A percentile compares a stretch with the other conserved stretches of the same genome.
Conservation (phyloP, 202 grass and related monocot species). For the Elaeis oleifera region DNA sequence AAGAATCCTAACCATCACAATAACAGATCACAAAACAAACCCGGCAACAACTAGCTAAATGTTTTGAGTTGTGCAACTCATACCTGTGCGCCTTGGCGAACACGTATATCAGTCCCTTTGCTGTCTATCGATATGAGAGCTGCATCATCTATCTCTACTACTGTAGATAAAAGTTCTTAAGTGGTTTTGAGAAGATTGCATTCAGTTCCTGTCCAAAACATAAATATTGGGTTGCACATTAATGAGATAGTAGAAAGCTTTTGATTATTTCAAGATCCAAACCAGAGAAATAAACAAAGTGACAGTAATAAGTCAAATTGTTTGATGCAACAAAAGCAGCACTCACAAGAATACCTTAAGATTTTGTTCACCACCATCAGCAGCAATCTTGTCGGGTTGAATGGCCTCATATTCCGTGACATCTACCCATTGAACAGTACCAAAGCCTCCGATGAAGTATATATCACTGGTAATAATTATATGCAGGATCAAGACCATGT, state of each 20-base stretch:
- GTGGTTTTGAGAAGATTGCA: constrained; percentile 64
- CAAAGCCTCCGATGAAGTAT: constrained; percentile 90
- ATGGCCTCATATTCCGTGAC: constrained; percentile 56
- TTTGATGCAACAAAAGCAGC: neutral
- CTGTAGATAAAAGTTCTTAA: constrained; percentile 57
- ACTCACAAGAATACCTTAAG: constrained; percentile 38
- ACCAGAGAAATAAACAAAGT: constrained; percentile 4
- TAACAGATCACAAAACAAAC: neutral
- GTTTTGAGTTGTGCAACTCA: neutral
- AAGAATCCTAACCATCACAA: too few species aligned
- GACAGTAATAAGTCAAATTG: neutral
- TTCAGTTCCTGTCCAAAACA: constrained; percentile 52
- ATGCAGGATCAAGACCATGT: neutral
- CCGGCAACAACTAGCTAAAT: neutral
- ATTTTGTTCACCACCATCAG: constrained; percentile 60
- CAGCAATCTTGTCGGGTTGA: constrained; percentile 70
- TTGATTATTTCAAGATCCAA: neutral
- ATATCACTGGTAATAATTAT: constrained; percentile 45
- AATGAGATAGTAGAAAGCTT: too few species aligned
- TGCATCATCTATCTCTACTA: constrained; percentile 73
- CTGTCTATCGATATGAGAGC: constrained; percentile 86
- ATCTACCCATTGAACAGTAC: constrained; percentile 79
- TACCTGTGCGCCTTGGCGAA: constrained; percentile 84
- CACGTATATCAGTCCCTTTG: constrained; percentile 71
- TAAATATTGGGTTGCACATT: too few species aligned